A percentile compares a stretch with the other conserved stretches of the same genome.
Conservation (phyloP, 495 filamentous ascomycete genomes). For the Hypoxylon cercidicola region DNA sequence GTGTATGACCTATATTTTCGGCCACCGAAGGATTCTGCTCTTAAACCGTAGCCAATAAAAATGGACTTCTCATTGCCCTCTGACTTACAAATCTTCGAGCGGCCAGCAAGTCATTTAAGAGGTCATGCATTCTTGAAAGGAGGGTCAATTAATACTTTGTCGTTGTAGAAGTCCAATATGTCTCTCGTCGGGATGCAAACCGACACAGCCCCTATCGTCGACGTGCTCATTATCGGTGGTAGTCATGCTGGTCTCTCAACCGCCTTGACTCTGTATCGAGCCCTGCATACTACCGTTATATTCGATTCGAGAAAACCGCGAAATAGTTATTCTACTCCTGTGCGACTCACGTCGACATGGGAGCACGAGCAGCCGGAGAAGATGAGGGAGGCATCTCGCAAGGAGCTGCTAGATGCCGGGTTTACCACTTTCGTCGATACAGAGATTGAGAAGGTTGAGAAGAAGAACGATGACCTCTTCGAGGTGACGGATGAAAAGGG, state of each 20-base stretch:
- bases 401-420: neutral
- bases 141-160: no score
- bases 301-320: neutral
- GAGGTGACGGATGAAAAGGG: neutral
- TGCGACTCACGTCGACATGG: slow-evolving; percentile 1
- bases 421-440: neutral
- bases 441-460: no score
- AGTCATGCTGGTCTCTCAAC: slow-evolving; percentile 6
- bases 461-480: neutral
- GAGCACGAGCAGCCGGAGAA: neutral
- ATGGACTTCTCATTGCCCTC: no score
- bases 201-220: neutral
- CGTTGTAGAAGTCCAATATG: no score
- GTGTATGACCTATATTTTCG: no score
- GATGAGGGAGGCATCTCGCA: neutral
- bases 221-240: slow-evolving; percentile 3
- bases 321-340: neutral
- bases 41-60: no score
- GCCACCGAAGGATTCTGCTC: no score
- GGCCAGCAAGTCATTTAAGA: no score
- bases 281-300: neutral
- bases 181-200: no score
- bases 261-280: slow-evolving; percentile 7
- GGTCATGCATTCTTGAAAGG: no score
- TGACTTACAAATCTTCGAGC: no score